phyloP scores from a whole-genome alignment of 106 monocot genomes.

The Acanthochlamys bracteata region DNA sequence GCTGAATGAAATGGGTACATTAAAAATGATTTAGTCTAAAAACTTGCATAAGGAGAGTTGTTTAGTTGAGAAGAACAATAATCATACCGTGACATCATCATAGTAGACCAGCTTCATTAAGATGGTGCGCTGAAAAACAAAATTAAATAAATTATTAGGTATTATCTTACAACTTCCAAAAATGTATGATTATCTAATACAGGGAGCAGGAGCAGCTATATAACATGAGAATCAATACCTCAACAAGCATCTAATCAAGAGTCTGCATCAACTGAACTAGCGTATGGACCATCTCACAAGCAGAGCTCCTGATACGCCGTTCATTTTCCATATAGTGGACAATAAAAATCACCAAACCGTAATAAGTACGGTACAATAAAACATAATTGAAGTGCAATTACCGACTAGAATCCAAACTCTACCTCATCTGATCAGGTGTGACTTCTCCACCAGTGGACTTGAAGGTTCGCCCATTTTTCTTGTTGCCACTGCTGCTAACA shows the following conservation, averaged over 20 bases:
- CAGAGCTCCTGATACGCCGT: constrained; percentile 62
- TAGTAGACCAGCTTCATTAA: constrained; percentile 81
- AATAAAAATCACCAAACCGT: not conserved
- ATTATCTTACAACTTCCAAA: too few species aligned
- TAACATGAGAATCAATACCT: constrained; percentile 32
- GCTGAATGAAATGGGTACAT: too few species aligned
- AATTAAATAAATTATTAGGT: not conserved
- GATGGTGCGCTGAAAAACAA: constrained; percentile 74
- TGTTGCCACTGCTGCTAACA: constrained; percentile 63
- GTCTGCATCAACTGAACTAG: constrained; percentile 94
- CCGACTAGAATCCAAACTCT: not conserved
- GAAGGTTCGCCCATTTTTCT: constrained; percentile 60
- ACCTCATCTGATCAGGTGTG: constrained; percentile 99
- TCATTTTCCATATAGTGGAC: not conserved
- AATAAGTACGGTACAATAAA: not conserved
- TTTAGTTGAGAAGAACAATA: not conserved
- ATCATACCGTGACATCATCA: constrained; percentile 82
- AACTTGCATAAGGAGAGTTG: not conserved
- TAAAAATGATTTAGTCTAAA: too few species aligned
- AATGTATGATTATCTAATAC: too few species aligned
- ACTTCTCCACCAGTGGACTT: constrained; percentile 51
- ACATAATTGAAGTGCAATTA: not conserved
- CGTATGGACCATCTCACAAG: constrained; percentile 95
- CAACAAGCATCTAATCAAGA: constrained; percentile 84
- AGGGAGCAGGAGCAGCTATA: too few species aligned